Percentiles rank a stretch among this genome's conserved stretches.
phyloP scores from a whole-genome alignment of 2,329 filamentous ascomycete species.

The Cladophialophora exuberans region DNA sequence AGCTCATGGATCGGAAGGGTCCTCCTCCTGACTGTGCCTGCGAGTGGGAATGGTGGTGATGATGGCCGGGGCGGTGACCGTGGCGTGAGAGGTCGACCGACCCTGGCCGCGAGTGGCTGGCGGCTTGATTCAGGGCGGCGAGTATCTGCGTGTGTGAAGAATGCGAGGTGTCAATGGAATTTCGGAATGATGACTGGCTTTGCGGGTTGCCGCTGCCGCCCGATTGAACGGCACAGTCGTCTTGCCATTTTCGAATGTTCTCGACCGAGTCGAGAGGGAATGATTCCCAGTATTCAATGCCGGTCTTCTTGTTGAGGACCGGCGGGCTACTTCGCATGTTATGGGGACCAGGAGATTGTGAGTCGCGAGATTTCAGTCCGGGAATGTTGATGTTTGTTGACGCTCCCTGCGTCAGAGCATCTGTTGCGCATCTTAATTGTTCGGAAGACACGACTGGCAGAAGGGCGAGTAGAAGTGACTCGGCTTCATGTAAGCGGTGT shows the following conservation, averaged over 20 bases:
- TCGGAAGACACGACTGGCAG: constrained; percentile 40
- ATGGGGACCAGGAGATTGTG: constrained; percentile 24
- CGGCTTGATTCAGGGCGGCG: constrained; percentile 4
- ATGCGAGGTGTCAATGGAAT: constrained; percentile 15
- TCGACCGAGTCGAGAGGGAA: constrained; percentile 41
- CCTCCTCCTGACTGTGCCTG: constrained; percentile 8
- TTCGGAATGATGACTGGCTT: constrained; percentile 8
- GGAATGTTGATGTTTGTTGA: constrained; percentile 1
- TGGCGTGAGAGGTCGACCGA: constrained; percentile 24
- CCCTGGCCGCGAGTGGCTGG: constrained; percentile 18
- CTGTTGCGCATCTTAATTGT: constrained; percentile 37
- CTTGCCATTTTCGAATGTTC: constrained; percentile 43
- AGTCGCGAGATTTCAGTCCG: constrained; percentile 23
- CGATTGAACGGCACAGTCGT: constrained; percentile 34
- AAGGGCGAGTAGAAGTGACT: constrained; percentile 44
- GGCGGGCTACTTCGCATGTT: constrained; percentile 27
- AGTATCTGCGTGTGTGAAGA: constrained; percentile 1
- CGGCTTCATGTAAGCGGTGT: constrained; percentile 47
- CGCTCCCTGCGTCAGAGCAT: constrained; percentile 10
- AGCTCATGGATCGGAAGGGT: constrained; percentile 25
- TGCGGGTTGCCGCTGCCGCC: constrained; percentile 5
- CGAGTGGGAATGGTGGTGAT: not conserved
- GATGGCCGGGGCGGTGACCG: constrained; percentile 1
- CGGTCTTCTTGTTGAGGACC: constrained; percentile 36
- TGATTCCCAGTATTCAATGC: constrained; percentile 43